Percentiles rank a stretch among this genome's conserved stretches.
Conservation (phyloP, 2,329 filamentous ascomycete species). For the Beauveria pseudobassiana region DNA sequence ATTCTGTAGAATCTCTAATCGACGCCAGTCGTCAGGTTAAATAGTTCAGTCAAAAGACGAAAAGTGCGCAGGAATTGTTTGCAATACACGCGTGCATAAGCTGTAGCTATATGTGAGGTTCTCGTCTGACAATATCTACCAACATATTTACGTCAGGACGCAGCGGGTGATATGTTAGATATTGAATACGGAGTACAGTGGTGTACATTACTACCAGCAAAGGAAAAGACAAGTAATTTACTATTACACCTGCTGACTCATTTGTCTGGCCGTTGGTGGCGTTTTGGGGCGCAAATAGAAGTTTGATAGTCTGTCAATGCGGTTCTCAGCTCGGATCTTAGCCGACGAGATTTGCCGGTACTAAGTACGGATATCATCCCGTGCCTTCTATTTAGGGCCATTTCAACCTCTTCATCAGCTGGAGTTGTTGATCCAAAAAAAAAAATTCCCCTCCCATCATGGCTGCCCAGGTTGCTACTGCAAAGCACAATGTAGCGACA, state of each 20-base stretch:
- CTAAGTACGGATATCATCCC: background rate
- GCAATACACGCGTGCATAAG: too few relatives aligned
- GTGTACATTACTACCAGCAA: too few relatives aligned
- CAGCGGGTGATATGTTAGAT: too few relatives aligned
- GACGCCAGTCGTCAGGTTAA: too few relatives aligned
- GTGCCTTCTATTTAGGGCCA: background rate
- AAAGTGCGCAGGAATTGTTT: too few relatives aligned
- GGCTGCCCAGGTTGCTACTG: background rate
- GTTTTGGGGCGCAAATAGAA: background rate
- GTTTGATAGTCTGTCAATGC: background rate
- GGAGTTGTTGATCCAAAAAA: background rate
- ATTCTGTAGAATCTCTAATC: too few relatives aligned
- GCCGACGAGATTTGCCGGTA: background rate
- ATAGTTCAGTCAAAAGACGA: too few relatives aligned
- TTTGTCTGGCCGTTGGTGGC: background rate
- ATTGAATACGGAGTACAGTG: too few relatives aligned
- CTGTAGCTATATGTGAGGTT: too few relatives aligned
- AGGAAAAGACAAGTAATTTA: too few relatives aligned
- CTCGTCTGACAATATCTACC: too few relatives aligned
- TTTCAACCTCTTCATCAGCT: background rate
- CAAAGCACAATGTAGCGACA: conserved; percentile 24
- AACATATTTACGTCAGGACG: too few relatives aligned
- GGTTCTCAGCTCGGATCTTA: background rate
- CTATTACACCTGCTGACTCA: background rate
- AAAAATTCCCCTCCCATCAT: background rate